A percentile compares a stretch with the other conserved stretches of the same genome.
Evolutionary conservation across 73 alveolate genomes (phyloP).

Genomic region (Stentor roeselii): DNA sequence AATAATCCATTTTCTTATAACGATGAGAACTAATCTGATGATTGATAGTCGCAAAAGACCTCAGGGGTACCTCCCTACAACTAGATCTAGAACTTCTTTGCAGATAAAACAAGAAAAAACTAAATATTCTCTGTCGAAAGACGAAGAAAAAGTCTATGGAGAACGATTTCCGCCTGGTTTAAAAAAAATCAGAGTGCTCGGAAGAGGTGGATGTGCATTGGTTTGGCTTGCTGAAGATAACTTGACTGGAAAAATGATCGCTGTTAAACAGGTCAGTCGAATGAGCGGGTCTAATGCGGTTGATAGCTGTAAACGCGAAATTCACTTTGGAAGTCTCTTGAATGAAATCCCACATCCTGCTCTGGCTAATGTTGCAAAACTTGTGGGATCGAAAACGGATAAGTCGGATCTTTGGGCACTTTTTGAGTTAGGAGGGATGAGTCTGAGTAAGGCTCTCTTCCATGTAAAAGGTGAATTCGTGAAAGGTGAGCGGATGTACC

Average conservation of each 20-base stretch:
- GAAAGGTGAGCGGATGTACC: slow-evolving; percentile 65
- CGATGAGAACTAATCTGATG: no score
- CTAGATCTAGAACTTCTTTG: no score
- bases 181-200: slow-evolving; percentile 41
- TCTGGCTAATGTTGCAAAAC: slow-evolving; percentile 30
- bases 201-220: slow-evolving; percentile 73
- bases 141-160: slow-evolving; percentile 51
- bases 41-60: background rate
- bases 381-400: slow-evolving; percentile 40
- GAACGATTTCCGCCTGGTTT: slow-evolving; percentile 48
- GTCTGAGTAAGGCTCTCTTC: slow-evolving; percentile 47
- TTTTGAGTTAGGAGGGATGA: slow-evolving; percentile 49
- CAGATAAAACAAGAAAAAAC: background rate
- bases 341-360: slow-evolving; percentile 37
- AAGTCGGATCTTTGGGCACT: slow-evolving; percentile 54
- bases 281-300: slow-evolving; percentile 37
- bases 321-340: slow-evolving; percentile 49
- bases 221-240: slow-evolving; percentile 58
- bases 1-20: no score
- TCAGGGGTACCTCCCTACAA: background rate
- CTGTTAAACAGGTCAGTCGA: slow-evolving; percentile 49
- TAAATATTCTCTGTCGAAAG: slow-evolving; percentile 35
- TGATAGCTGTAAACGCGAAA: slow-evolving; percentile 54
- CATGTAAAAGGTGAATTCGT: slow-evolving; percentile 65
- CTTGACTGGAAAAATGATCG: slow-evolving; percentile 40